Evolutionary conservation across 1,139 yeast genomes (phyloP), one percentile per base, ranked within the genome.

Genomic region (Kodamaea sp.): DNA sequence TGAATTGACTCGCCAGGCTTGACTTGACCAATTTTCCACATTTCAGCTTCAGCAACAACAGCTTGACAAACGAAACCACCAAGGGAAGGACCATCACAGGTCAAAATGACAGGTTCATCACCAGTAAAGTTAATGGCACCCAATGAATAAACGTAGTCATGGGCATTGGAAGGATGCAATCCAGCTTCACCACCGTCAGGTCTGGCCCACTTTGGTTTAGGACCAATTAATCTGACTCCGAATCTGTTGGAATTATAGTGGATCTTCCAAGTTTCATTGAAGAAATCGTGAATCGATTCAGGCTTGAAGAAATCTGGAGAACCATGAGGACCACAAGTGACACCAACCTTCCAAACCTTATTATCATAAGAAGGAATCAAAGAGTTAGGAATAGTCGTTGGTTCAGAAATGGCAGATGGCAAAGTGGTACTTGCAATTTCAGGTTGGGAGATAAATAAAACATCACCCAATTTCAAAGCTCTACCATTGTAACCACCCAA

Each of bases 151-250:
- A 90, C 97, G 57, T 92, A 92, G 66, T 92, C 98, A 57, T 90
- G 97, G 30, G 96, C 92, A 63, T 92, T 92, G 12, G 97, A 89
- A 35, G 98, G 98, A 66, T 92, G 98, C 55, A 90, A 70, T 39
- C 98, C 98, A 41, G 95, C 97, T 56, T 89, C 96, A 38, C 97
- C 98, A 63, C 97, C 98, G 60, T 89, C 96, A n/a, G 74, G 61
- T 66, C 97, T 80, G 7, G 97, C 96, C 97, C 97, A 92, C 55
- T 78, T 74, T 7, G 97, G 98, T 60, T 89, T 90, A 39, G 97
- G 97, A 31, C 97, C 98, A 45, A 86, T 80, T 48, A 92, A 71
- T 57, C 97, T 78, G 27, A 92, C 95, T 57, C 97, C 98, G 61
- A 90, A 90, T 61, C 97, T 76, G 64, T 92, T 92, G 25, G 97